Evolutionary conservation across 305 asterid genomes (phyloP).

Genomic region (Solanum chacoense): DNA sequence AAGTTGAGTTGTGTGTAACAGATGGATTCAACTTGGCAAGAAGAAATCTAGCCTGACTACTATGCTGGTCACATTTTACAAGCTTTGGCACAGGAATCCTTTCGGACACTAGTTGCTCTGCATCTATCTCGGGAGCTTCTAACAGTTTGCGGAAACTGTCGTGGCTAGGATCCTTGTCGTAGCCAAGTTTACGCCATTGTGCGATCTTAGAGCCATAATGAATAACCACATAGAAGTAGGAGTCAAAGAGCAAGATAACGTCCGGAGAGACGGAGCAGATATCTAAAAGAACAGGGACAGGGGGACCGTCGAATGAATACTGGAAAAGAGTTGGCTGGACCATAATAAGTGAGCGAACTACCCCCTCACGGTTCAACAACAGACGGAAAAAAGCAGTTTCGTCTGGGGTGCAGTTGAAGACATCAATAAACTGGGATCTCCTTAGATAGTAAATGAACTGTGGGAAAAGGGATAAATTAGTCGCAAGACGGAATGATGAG

Average conservation of each 20-base stretch:
- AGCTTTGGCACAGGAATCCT: slow-evolving; percentile 82
- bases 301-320: slow-evolving; percentile 89
- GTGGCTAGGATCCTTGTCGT: slow-evolving; percentile 56
- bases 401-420: slow-evolving; percentile 80
- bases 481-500: slow-evolving; percentile 64
- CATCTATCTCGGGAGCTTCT: slow-evolving; percentile 86
- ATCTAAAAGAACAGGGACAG: slow-evolving; percentile 68
- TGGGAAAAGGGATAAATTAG: slow-evolving; percentile 74
- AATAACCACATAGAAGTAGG: slow-evolving; percentile 69
- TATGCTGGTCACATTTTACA: slow-evolving; percentile 77
- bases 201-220: slow-evolving; percentile 84
- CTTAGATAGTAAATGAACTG: slow-evolving; percentile 82
- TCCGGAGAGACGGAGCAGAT: slow-evolving; percentile 72
- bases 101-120: slow-evolving; percentile 58
- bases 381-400: slow-evolving; percentile 77
- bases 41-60: slow-evolving; percentile 91
- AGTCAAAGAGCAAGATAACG: slow-evolving; percentile 79
- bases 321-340: slow-evolving; percentile 89
- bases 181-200: slow-evolving; percentile 86
- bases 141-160: slow-evolving; percentile 65
- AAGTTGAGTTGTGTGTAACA: slow-evolving; percentile 50
- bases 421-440: slow-evolving; percentile 84
- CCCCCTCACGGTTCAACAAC: slow-evolving; percentile 86
- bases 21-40: slow-evolving; percentile 91
- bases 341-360: slow-evolving; percentile 73